A percentile compares a stretch with the other conserved stretches of the same genome.
Evolutionary conservation across 495 filamentous ascomycete species (phyloP).

Genomic region (Penicillium turbatum): DNA sequence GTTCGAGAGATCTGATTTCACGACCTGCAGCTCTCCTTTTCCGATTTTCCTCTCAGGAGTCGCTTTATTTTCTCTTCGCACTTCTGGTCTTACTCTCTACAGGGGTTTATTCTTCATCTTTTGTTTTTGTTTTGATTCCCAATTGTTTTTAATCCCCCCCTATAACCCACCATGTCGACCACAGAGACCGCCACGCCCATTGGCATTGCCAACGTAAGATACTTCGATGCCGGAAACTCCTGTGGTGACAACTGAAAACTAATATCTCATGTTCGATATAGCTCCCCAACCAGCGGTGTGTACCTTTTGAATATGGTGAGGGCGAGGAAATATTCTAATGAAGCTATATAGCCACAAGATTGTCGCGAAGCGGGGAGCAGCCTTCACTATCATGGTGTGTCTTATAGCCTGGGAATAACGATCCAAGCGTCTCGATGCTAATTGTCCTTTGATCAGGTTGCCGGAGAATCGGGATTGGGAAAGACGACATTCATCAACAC

Average conservation of each 20-base stretch:
- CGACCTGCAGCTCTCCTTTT: conserved; percentile 14
- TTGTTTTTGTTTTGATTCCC: conserved; percentile 17
- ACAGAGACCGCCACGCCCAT: conserved; percentile 87
- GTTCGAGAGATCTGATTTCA: conserved; percentile 11
- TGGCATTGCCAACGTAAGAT: conserved; percentile 95
- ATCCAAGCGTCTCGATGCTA: conserved; percentile 20
- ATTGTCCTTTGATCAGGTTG: conserved; percentile 58
- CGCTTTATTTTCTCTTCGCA: conserved; percentile 1
- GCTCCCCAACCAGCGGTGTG: conserved; percentile 86
- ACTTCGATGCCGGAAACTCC: conserved; percentile 3
- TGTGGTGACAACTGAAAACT: conserved; percentile 8
- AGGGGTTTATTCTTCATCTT: conserved; percentile 16
- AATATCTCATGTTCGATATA: conserved; percentile 29
- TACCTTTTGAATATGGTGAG: conserved; percentile 11
- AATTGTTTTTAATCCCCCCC: conserved; percentile 19
- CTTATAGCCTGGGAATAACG: conserved; percentile 8
- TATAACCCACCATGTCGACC: conserved; percentile 60
- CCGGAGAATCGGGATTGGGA: conserved; percentile 96
- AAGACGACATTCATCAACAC: conserved; percentile 99
- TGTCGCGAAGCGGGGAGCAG: conserved; percentile 96
- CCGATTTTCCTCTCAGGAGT: conserved; percentile 14
- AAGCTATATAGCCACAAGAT: conserved; percentile 79
- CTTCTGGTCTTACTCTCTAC: conserved; percentile 3
- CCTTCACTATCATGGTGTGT: conserved; percentile 97
- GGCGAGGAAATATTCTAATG: conserved; percentile 31